Evolutionary conservation across 768 basidiomycete species (phyloP).

Genomic region (Mycena leptocephala): DNA sequence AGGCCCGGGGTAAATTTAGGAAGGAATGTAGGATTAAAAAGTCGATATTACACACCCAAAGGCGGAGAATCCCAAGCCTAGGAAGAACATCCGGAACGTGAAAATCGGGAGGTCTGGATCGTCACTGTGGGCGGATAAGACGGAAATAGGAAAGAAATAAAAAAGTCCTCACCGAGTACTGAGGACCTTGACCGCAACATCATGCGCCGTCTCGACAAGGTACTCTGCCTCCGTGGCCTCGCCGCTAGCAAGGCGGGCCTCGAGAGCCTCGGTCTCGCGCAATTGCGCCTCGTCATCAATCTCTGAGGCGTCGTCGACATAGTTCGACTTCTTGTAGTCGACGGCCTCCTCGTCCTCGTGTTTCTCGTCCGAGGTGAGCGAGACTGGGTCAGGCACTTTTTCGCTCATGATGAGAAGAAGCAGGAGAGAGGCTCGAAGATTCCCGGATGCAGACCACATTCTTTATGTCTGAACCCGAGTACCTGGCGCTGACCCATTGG

Average conservation of each 20-base stretch:
- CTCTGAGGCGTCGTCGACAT: background rate
- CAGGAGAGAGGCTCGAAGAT: background rate
- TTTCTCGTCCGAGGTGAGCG: constrained; percentile 9
- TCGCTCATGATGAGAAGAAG: constrained; percentile 13
- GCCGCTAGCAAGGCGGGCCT: constrained; percentile 48
- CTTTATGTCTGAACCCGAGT: no score
- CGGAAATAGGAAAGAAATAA: background rate
- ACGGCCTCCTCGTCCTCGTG: constrained; percentile 1
- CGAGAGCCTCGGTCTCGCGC: constrained; percentile 29
- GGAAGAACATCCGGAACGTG: constrained; percentile 59
- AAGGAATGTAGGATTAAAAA: constrained; percentile 12
- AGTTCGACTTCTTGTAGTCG: constrained; percentile 12
- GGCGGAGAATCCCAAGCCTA: constrained; percentile 56
- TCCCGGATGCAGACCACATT: no score
- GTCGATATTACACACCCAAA: constrained; percentile 50
- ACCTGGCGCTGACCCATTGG: no score
- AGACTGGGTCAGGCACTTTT: constrained; percentile 8
- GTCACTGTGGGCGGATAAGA: constrained; percentile 44
- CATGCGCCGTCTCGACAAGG: constrained; percentile 52
- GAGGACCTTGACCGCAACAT: constrained; percentile 57
- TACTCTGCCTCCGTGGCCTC: constrained; percentile 53
- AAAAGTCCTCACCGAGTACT: constrained; percentile 35
- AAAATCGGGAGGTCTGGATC: constrained; percentile 53
- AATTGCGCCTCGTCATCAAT: constrained; percentile 13
- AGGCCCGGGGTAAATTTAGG: no score